Evolutionary conservation across 768 basidiomycete species (phyloP).

Genomic region (Calvatia gigantea): DNA sequence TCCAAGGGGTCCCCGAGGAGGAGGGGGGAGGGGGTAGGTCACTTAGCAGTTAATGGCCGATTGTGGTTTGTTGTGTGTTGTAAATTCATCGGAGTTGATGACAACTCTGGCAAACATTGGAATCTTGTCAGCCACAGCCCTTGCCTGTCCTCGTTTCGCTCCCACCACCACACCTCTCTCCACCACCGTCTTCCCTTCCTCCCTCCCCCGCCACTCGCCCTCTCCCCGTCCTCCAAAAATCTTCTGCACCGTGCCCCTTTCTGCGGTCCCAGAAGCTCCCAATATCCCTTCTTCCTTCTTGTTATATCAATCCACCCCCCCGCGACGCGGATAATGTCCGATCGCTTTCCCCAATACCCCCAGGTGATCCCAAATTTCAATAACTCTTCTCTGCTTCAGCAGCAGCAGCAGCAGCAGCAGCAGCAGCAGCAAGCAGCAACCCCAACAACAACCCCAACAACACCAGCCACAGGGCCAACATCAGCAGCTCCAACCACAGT

Average conservation of each 20-base stretch:
- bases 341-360: slow-evolving; percentile 52
- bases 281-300: slow-evolving; percentile 22
- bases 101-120: slow-evolving; percentile 42
- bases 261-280: slow-evolving; percentile 26
- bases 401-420: slow-evolving; percentile 42
- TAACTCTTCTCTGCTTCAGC: slow-evolving; percentile 30
- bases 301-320: slow-evolving; percentile 15
- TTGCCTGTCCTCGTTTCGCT: slow-evolving; percentile 50
- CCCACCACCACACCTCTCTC: slow-evolving; percentile 45
- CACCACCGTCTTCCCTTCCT: slow-evolving; percentile 23
- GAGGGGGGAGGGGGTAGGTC: neutral
- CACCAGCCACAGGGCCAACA: slow-evolving; percentile 37
- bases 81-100: slow-evolving; percentile 19
- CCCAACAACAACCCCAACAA: slow-evolving; percentile 32
- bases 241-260: slow-evolving; percentile 19
- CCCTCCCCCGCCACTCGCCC: slow-evolving; percentile 20
- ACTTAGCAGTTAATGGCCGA: neutral
- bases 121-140: slow-evolving; percentile 43
- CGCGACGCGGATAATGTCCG: slow-evolving; percentile 50
- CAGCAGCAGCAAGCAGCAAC: slow-evolving; percentile 41
- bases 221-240: slow-evolving; percentile 19
- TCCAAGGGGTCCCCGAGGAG: neutral
- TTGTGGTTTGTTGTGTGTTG: slow-evolving; percentile 8
- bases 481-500: slow-evolving; percentile 42
- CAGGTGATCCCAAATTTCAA: slow-evolving; percentile 56